phyloP scores from a whole-genome alignment of 2,329 filamentous ascomycete genomes.

The Fusarium nodosum region DNA sequence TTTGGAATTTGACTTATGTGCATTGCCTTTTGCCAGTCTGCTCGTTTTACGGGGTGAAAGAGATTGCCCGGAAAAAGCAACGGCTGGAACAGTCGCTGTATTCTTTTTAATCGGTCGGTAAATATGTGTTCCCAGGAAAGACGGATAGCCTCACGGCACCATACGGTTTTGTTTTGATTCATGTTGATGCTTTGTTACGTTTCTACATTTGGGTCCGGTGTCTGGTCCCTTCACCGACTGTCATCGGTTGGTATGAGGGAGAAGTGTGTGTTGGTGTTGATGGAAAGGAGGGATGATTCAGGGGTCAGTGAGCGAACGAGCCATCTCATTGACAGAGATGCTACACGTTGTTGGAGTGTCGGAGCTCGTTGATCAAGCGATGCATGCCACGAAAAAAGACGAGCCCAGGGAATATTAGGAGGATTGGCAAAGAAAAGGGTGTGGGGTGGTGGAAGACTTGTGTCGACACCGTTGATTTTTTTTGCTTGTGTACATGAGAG shows the following conservation, averaged over 20 bases:
- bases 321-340: neutral
- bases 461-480: slow-evolving; percentile 16
- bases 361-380: neutral
- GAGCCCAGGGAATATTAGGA: slow-evolving; percentile 13
- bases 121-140: slow-evolving; percentile 53
- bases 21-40: slow-evolving; percentile 25
- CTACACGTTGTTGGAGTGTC: slow-evolving; percentile 3
- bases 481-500: slow-evolving; percentile 33
- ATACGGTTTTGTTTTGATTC: slow-evolving; percentile 49
- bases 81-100: slow-evolving; percentile 32
- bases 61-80: slow-evolving; percentile 40
- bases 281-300: neutral
- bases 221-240: slow-evolving; percentile 4
- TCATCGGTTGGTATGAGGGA: slow-evolving; percentile 16
- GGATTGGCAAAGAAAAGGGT: slow-evolving; percentile 22
- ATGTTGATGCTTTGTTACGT: slow-evolving; percentile 39
- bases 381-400: slow-evolving; percentile 3
- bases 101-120: slow-evolving; percentile 48
- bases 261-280: slow-evolving; percentile 8
- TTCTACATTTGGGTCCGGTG: slow-evolving; percentile 36
- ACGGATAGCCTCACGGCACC: slow-evolving; percentile 58
- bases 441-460: slow-evolving; percentile 26
- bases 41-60: slow-evolving; percentile 30
- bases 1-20: slow-evolving; percentile 33
- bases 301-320: neutral